Conservation (phyloP, 192 early-diverging fungal species). For the Rhizophagus clarus region DNA sequence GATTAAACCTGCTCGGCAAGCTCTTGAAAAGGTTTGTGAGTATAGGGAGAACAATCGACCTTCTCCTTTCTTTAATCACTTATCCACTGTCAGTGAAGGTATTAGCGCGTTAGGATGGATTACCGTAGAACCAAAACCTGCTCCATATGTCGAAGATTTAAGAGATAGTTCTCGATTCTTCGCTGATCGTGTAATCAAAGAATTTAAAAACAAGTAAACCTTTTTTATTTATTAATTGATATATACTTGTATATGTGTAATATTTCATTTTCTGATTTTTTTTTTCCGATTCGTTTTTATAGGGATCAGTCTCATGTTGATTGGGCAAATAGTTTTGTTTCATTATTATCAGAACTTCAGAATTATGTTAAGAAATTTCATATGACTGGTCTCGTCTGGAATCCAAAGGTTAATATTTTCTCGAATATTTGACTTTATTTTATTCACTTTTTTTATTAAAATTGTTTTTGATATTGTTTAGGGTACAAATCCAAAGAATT, state of each 20-base stretch:
- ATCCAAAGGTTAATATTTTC: slow-evolving; percentile 58
- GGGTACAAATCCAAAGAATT: slow-evolving; percentile 58
- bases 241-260: too few species aligned
- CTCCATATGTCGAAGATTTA: slow-evolving; percentile 84
- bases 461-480: slow-evolving; percentile 1
- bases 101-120: slow-evolving; percentile 93
- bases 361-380: slow-evolving; percentile 88
- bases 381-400: slow-evolving; percentile 91
- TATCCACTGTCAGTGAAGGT: slow-evolving; percentile 87
- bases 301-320: slow-evolving; percentile 81
- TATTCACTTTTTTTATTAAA: not conserved
- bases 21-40: slow-evolving; percentile 64
- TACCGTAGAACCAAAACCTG: slow-evolving; percentile 82
- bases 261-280: not conserved
- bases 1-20: slow-evolving; percentile 68
- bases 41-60: slow-evolving; percentile 81
- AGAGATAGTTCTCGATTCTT: slow-evolving; percentile 93
- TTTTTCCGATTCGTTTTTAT: not conserved
- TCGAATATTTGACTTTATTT: not conserved
- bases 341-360: slow-evolving; percentile 73
- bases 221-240: too few species aligned
- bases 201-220: slow-evolving; percentile 83
- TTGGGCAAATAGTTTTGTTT: slow-evolving; percentile 78
- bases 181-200: slow-evolving; percentile 85
- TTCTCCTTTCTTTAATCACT: slow-evolving; percentile 73